Conservation (phyloP, 192 early-diverging fungal genomes). For the Backusella parvicylindrica region DNA sequence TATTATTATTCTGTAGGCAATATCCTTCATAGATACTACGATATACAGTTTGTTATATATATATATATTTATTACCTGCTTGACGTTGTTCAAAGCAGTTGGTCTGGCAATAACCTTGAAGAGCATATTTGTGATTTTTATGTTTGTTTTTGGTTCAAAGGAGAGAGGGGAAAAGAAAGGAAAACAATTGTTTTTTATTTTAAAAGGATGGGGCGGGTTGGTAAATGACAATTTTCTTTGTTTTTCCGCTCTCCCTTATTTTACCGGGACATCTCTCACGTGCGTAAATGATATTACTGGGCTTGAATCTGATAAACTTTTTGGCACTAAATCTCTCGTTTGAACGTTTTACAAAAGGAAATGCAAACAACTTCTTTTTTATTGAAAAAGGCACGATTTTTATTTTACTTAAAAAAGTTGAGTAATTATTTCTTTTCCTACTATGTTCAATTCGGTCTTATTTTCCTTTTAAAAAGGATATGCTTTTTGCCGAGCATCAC, state of each 20-base stretch:
- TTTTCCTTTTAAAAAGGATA: no score
- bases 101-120: constrained; percentile 21
- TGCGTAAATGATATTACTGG: background rate
- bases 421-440: no score
- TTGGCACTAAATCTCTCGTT: no score
- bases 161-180: background rate
- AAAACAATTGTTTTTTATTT: constrained; percentile 1
- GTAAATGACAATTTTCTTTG: background rate
- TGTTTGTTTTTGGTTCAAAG: background rate
- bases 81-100: background rate
- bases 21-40: no score
- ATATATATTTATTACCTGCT: constrained; percentile 16
- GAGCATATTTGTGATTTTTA: constrained; percentile 16
- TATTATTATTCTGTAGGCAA: no score
- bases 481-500: no score
- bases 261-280: background rate
- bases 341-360: no score
- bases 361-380: background rate
- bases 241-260: background rate
- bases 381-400: no score
- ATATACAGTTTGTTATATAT: no score
- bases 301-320: background rate
- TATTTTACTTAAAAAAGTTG: no score
- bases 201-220: background rate
- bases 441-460: no score